Base-by-base conservation (phyloP, 495 filamentous ascomycete genomes). In the Penicillium coffeae region DNA sequence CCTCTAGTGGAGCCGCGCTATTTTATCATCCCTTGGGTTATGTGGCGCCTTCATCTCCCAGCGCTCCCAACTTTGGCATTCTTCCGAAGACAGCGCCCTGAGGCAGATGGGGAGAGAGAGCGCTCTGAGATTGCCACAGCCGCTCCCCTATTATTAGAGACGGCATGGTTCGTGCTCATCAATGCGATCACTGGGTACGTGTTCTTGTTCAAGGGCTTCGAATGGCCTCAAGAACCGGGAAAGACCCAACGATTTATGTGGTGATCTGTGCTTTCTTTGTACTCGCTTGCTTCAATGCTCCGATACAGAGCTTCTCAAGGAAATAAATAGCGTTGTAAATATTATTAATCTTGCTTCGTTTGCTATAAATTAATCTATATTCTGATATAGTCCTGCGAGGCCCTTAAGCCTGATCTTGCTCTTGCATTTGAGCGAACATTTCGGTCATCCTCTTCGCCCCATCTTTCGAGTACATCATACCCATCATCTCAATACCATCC, bases 1-100 rank as follows among this genome's bases (percentile, higher is more conserved):
- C 90, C 93, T 2, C 77, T 98, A 1, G 92, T 98, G 9, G 93
- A 98, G 58, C 91, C 90, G 2, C 79, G 93, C 3, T 98, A 98
- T 62, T 92, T 94, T 61, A 92, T 97, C 60, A 74, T 95, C 2
- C 91, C 91, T 0, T 98, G 93, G 93, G 80, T 96, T 21, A 81
- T 96, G 60, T 98, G 90, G 88, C 76, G 94, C 8, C 68, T 96
- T 10, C 82, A 95, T 64, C 66, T 96, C 0, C 87, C 86, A 6
- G 56, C 67, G 12, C 55, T 64, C 37, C 71, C 70, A 25, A 63
- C 53, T 15, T 69, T 67, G 9, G 51, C 63, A 8, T 52, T 54
- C 38, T 65, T 64, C 34, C 53, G 60, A 15, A 36, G 63, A 8
- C 42, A 50, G 27, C 59, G 59, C 8, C 54, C 52, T 1, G 30